phyloP scores from a whole-genome alignment of 495 filamentous ascomycete species.

The Talaromyces thailandensis region DNA sequence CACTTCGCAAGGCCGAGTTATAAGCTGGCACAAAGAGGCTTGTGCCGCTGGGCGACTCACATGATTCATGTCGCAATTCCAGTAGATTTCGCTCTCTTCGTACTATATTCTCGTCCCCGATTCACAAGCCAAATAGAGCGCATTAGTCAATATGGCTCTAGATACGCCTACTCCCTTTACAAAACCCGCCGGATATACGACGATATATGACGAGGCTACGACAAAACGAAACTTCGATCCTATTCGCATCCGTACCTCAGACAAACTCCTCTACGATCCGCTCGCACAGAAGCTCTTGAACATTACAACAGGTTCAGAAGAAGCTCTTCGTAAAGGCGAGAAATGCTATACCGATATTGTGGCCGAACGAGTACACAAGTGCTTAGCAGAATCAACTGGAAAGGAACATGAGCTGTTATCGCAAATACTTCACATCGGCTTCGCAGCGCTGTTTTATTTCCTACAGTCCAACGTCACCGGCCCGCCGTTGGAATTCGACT shows the following conservation, averaged over 20 bases:
- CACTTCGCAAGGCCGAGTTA: not conserved
- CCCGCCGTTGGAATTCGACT: constrained; percentile 55
- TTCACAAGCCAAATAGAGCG: not conserved
- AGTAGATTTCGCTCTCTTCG: not conserved
- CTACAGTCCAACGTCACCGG: constrained; percentile 89
- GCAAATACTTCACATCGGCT: constrained; percentile 48
- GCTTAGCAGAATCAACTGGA: constrained; percentile 17
- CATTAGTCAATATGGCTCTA: not conserved
- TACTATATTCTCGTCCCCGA: not conserved
- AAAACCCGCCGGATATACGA: constrained; percentile 14
- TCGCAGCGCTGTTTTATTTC: constrained; percentile 73
- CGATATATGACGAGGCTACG: constrained; percentile 20
- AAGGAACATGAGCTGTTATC: constrained; percentile 22
- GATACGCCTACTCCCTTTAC: not conserved
- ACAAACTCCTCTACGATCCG: constrained; percentile 26
- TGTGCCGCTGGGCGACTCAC: not conserved
- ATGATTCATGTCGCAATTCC: not conserved
- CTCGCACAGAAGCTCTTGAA: constrained; percentile 29
- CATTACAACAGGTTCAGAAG: constrained; percentile 9
- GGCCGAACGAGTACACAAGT: constrained; percentile 10
- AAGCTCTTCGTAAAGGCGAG: constrained; percentile 16
- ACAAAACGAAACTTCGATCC: constrained; percentile 26
- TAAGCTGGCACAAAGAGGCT: not conserved
- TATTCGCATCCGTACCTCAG: constrained; percentile 22
- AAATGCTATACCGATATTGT: constrained; percentile 31